These are phyloP conservation scores for Thalassiosira profunda DNA, from an alignment of 108 stramenopile genomes.

Conservation along the genomic window DNA sequence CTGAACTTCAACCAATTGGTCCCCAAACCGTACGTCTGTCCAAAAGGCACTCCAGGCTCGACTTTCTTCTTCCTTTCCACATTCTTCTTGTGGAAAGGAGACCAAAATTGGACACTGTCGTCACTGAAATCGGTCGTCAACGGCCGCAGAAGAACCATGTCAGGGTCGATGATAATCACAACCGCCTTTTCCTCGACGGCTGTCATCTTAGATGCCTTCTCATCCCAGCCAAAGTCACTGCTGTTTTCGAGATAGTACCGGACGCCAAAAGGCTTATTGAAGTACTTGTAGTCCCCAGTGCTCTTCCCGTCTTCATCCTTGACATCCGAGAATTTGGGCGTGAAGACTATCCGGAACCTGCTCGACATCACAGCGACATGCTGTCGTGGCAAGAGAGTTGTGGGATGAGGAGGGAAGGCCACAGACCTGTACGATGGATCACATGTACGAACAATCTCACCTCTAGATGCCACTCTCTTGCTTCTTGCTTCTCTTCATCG, in stretches of 20 bases:
- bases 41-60: conserved; percentile 74
- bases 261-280: conserved; percentile 92
- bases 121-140: conserved; percentile 70
- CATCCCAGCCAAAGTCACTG: conserved; percentile 47
- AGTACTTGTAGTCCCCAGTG: conserved; percentile 80
- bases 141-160: conserved; percentile 89
- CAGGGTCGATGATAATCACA: conserved; percentile 93
- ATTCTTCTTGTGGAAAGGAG: conserved; percentile 20
- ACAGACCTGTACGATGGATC: background rate
- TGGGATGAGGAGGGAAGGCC: background rate
- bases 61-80: conserved; percentile 31
- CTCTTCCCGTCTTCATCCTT: conserved; percentile 43
- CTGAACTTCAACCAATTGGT: conserved; percentile 67
- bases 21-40: conserved; percentile 86
- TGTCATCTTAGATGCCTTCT: conserved; percentile 34
- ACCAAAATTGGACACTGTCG: conserved; percentile 40
- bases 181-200: conserved; percentile 55
- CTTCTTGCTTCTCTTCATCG: conserved; percentile 40
- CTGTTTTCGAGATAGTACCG: conserved; percentile 81
- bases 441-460: conserved; percentile 2
- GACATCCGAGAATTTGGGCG: conserved; percentile 74
- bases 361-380: conserved; percentile 50
- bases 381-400: conserved; percentile 24
- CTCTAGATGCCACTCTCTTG: conserved; percentile 32
- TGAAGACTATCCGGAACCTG: conserved; percentile 74